Base-by-base conservation (phyloP, 192 early-diverging fungal genomes). In the Gonapodya sp. region DNA sequence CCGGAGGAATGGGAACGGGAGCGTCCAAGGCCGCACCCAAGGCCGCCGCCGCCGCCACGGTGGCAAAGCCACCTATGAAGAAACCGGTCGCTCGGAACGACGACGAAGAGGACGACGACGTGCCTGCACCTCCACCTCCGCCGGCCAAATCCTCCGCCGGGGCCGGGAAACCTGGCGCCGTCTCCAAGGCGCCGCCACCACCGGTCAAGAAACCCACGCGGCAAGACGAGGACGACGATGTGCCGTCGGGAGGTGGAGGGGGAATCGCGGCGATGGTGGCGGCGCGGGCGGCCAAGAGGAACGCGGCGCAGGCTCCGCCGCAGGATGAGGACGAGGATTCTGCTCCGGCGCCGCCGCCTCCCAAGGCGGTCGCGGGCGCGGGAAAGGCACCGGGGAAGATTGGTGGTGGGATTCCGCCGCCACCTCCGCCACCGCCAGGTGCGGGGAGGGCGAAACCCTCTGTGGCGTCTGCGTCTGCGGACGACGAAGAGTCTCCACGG, bases 31-130 rank as follows among this genome's bases (percentile, higher is more conserved):
- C 46, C 24, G 24, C 46, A 64, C n/a, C n/a, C n/a, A 64, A 64
- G 46, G 46, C 46, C 8, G 46, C 24, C 8, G 8, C 46, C 8
- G 46, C 46, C 8, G 46, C 46, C 8, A 64, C 8, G 24, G n/a
- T n/a, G n/a, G 46, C 46, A 64, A 16, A 8, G 24, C 46, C 46
- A 64, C 8, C 46, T 24, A 24, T 24, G 46, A 64, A 64, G 46
- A 64, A 64, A 64, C 8, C 46, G 24, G 46, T 24, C 24, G 8
- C 46, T 64, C 46, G 8, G 8, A 8, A 64, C 8, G 46, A 64
- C 46, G 46, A 64, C 46, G 46, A 64, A 64, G 46, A 64, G 46
- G 46, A 64, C 46, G 46, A 64, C 24, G n/a, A n/a, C n/a, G n/a
- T n/a, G n/a, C n/a, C n/a, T n/a, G 46, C 46, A 8, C 46, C 46